A percentile compares a stretch with the other conserved stretches of the same genome.
Conservation (phyloP, 1,284 basidiomycete genomes). For the Ceratobasidium sp. region DNA sequence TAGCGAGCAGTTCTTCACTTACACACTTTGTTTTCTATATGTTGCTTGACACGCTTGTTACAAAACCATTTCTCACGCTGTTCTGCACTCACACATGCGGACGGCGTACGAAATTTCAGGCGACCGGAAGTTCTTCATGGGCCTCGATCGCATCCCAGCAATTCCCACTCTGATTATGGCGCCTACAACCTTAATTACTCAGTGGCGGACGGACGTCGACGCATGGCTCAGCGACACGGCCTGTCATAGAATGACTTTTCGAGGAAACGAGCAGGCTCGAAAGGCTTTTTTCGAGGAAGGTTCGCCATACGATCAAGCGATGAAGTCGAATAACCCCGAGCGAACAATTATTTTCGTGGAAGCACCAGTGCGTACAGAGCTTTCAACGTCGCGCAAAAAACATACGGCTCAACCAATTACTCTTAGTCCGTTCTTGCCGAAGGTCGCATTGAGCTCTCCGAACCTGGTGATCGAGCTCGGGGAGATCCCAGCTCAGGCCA, state of each 20-base stretch:
- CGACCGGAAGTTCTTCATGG: not conserved
- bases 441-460: not conserved
- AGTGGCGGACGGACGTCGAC: not conserved
- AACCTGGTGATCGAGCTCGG: not conserved
- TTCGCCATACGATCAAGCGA: not conserved
- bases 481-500: not conserved
- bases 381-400: no score
- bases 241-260: not conserved
- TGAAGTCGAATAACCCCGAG: not conserved
- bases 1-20: no score
- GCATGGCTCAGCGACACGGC: not conserved
- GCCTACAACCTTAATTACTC: not conserved
- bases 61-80: no score
- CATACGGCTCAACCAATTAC: no score
- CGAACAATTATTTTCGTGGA: slow-evolving; percentile 10
- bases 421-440: not conserved
- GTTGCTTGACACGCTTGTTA: no score
- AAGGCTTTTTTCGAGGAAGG: not conserved
- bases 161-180: not conserved
- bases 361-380: not conserved
- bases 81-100: not conserved
- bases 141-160: not conserved
- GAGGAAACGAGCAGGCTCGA: not conserved
- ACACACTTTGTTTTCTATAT: no score
- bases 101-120: not conserved